phyloP scores from a whole-genome alignment of 2,329 filamentous ascomycete genomes.

The Fusarium sp. region DNA sequence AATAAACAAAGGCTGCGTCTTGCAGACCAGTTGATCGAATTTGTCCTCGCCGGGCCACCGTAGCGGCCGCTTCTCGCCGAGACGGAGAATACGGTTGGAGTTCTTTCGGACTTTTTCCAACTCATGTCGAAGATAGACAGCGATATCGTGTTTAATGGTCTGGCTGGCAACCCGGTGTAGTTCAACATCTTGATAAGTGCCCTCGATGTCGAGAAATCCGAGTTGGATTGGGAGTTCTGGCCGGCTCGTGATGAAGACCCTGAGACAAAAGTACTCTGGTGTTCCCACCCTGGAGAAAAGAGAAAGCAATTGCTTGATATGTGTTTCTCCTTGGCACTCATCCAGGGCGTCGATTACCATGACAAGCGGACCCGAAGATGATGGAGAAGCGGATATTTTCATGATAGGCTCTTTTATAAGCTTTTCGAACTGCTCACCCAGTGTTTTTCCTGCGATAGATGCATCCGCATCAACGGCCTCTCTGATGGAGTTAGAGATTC shows the following conservation, averaged over 20 bases:
- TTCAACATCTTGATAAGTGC: background rate
- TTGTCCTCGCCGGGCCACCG: background rate
- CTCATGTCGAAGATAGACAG: background rate
- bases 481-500: background rate
- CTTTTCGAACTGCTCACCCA: background rate
- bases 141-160: background rate
- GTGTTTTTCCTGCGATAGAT: background rate
- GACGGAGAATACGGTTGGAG: background rate
- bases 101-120: background rate
- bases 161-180: background rate
- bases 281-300: background rate
- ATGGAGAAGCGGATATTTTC: accelerated
- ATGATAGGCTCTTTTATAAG: background rate
- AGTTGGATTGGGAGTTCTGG: background rate
- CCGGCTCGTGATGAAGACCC: background rate
- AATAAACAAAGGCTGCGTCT: background rate
- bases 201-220: background rate
- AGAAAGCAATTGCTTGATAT: background rate
- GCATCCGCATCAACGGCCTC: background rate
- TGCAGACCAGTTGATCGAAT: background rate
- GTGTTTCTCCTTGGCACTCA: background rate
- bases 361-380: accelerated
- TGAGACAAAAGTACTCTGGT: accelerated
- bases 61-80: too few species aligned
- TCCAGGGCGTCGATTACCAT: background rate